phyloP scores from a whole-genome alignment of 169 alveolate species.

The Toxoplasma gondii region DNA sequence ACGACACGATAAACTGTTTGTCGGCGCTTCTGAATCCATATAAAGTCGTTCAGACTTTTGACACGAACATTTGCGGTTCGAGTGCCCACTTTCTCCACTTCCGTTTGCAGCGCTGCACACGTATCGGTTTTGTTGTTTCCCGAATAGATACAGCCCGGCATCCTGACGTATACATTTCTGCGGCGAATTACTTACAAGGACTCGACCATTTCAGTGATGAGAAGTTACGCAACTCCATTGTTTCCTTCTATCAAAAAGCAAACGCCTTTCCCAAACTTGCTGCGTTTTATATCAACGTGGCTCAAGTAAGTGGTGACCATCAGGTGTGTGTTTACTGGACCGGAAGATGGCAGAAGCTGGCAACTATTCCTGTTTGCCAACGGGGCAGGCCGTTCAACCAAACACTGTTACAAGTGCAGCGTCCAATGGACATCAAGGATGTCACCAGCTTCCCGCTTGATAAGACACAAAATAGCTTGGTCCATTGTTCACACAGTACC shows the following conservation, averaged over 20 bases:
- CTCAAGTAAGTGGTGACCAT: neutral
- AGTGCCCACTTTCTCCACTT: neutral
- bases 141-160: constrained; percentile 82
- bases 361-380: neutral
- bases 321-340: neutral
- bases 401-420: no score
- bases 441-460: no score
- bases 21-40: no score
- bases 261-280: constrained; percentile 71
- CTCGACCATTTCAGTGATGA: constrained; percentile 86
- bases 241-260: constrained; percentile 86
- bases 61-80: no score
- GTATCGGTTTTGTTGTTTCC: neutral
- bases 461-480: no score
- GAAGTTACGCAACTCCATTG: constrained; percentile 83
- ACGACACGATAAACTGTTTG: no score
- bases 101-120: neutral
- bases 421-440: no score
- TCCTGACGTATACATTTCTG: constrained; percentile 84
- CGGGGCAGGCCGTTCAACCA: neutral
- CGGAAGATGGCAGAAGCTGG: neutral
- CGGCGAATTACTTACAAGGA: constrained; percentile 86
- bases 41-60: no score
- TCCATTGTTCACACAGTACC: no score
- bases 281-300: neutral